Base-by-base conservation (phyloP, 257 asterid genomes). In the Ophiorrhiza pumila region DNA sequence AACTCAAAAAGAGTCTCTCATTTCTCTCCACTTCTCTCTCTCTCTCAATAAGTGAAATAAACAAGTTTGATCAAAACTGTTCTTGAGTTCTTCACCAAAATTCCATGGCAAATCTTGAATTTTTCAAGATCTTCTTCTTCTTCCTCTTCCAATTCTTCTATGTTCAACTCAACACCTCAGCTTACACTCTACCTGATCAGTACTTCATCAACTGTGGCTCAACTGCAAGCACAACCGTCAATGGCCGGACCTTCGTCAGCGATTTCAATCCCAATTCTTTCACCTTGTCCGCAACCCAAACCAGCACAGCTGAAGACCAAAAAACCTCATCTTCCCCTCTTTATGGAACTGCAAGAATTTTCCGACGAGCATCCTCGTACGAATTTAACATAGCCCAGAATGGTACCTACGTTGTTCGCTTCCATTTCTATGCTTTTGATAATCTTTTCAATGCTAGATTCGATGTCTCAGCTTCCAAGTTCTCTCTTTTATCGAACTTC, bases 191-290 rank as follows among this genome's bases (percentile, higher is more conserved):
- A 47, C 93, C 90, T n/a, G 57, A 59, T 0, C 69, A 42, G 4
- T 84, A 77, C 82, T 88, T 84, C 80, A 79, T 88, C 85, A 88
- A 88, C 81, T 88, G 91, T 52, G 91, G 93, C 60, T 84, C 93
- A 31, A 10, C 47, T 29, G 71, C 78, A 4, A 47, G 1, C 58
- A 18, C 18, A 43, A 17, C 14, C 0, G 12, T 74, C 69, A 7
- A 37, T 59, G 29, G 64, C 41, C 71, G 71, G 58, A 81, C 1
- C 13, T 85, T 80, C 81, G 52, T 66, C 84, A 81, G 80, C 64
- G 90, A 85, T 41, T 49, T 1, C 5, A 62, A 65, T 0, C 56
- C 85, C 52, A 53, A 47, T 34, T 11, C 60, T 20, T 35, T 76
- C 73, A 4, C 55, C 31, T n/a, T 55, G 20, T 69, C 79, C 71